Evolutionary conservation across 192 early-diverging fungal species (phyloP), one percentile per base, ranked within the genome.

Genomic region (Coemansia sp.): DNA sequence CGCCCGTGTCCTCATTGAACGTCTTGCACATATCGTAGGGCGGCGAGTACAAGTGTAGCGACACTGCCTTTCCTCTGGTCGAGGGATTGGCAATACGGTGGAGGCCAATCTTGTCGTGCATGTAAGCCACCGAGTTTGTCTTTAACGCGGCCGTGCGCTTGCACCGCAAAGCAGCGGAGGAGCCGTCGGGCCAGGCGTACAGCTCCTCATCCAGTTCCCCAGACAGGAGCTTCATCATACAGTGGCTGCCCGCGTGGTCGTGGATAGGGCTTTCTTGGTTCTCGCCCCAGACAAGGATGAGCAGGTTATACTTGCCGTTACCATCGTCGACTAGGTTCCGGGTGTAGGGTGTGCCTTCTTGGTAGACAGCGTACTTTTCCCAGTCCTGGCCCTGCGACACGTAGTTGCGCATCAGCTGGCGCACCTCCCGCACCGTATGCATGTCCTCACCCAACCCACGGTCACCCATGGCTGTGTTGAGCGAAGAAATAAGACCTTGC

Each of bases 261-360:
- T 96, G 92, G 52, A 96, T 90, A 12, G 92, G 84, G 48, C 88
- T 88, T 41, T 64, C 56, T 38, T 82, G 78, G 26, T 77, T 82
- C 26, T 81, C 77, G 17, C 80, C 82, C 92, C 92, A 96, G 22
- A 85, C 85, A 7, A 96, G 63, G 28, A 96, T 80, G 61, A 96
- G 87, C 28, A 96, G 80, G 44, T 96, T 96, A 77, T 90, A 96
- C 52, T 84, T 82, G 49, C 90, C 92, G 55, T 91, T 91, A 28
- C 92, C 92, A 37, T 87, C 83, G 56, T 92, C 92, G 2, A 95
- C 83, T 10, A 91, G 73, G 55, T 90, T 92, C 32, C 89, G 82
- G 16, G 92, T 95, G 67, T 95, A 95, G 10, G 78, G 56, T 10
- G 77, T 66, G 29, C 76, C 75, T 4, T 68, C 72, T 44, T 90